Evolutionary conservation across 2,329 filamentous ascomycete genomes (phyloP).

Genomic region (Penicillium thymicola): DNA sequence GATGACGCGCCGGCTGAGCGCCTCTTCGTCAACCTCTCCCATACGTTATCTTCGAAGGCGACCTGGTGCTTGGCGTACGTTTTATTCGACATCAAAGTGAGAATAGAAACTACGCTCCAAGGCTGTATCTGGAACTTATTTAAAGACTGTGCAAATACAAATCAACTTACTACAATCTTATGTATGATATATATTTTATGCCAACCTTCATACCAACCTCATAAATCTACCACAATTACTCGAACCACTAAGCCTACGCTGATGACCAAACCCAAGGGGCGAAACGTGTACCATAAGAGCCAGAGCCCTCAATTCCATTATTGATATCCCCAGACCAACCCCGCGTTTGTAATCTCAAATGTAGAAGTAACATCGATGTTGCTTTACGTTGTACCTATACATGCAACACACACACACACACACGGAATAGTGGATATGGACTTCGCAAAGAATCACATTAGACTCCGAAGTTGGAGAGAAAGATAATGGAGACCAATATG

Average conservation of each 20-base stretch:
- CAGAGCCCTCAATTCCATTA: background rate
- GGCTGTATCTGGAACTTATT: background rate
- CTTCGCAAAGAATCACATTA: too few relatives aligned
- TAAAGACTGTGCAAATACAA: background rate
- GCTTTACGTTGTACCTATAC: too few relatives aligned
- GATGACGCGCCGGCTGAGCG: conserved; percentile 20
- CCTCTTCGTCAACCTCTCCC: conserved; percentile 9
- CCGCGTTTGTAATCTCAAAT: too few relatives aligned
- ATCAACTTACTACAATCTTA: background rate
- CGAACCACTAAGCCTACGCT: conserved; percentile 50
- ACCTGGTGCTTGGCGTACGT: conserved; percentile 20
- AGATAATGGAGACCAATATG: too few relatives aligned
- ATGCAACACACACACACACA: too few relatives aligned
- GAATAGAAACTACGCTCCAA: background rate
- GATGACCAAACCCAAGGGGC: conserved; percentile 53
- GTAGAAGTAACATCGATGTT: background rate
- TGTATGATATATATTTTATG: background rate
- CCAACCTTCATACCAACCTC: background rate
- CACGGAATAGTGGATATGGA: too few relatives aligned
- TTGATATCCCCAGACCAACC: background rate
- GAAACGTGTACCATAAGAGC: conserved; percentile 10
- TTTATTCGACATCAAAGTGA: background rate
- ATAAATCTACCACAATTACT: conserved; percentile 22
- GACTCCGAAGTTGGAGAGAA: too few relatives aligned
- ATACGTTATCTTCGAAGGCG: conserved; percentile 5